A percentile compares a stretch with the other conserved stretches of the same genome.
phyloP scores from a whole-genome alignment of 1,284 basidiomycete genomes.

The Marasmius fiardii region DNA sequence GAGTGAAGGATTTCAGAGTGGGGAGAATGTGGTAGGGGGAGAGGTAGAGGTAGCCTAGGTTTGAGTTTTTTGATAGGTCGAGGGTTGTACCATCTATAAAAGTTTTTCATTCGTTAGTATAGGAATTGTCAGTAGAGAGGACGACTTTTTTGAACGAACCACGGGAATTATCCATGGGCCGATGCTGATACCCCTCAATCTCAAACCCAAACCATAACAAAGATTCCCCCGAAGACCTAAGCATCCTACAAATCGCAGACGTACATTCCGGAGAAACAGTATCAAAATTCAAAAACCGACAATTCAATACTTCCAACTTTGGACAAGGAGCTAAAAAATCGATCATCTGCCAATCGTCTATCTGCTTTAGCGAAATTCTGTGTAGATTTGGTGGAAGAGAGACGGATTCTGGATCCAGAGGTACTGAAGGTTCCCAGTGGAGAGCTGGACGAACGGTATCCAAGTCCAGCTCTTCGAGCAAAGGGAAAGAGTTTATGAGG shows the following conservation, averaged over 20 bases:
- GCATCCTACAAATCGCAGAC: background rate
- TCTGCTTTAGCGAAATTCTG: background rate
- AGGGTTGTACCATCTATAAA: background rate
- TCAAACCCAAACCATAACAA: background rate
- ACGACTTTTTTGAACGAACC: background rate
- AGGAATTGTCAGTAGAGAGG: background rate
- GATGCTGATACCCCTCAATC: background rate
- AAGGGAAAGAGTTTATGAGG: background rate
- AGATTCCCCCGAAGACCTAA: background rate
- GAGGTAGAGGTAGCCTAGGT: background rate
- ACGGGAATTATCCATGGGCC: background rate
- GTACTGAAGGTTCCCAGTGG: background rate
- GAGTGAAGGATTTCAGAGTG: background rate
- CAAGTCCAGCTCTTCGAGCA: background rate
- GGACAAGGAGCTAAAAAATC: background rate
- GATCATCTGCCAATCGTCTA: background rate
- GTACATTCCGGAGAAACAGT: background rate
- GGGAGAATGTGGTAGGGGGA: background rate
- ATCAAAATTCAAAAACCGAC: background rate
- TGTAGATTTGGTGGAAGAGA: background rate
- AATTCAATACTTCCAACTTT: background rate
- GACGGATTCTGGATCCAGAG: too few relatives aligned
- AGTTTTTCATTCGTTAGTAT: background rate
- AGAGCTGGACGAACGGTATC: background rate
- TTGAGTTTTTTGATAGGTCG: background rate